A percentile compares a stretch with the other conserved stretches of the same genome.
Conservation (phyloP, 2,329 filamentous ascomycete genomes). For the Fusarium caatingaense region DNA sequence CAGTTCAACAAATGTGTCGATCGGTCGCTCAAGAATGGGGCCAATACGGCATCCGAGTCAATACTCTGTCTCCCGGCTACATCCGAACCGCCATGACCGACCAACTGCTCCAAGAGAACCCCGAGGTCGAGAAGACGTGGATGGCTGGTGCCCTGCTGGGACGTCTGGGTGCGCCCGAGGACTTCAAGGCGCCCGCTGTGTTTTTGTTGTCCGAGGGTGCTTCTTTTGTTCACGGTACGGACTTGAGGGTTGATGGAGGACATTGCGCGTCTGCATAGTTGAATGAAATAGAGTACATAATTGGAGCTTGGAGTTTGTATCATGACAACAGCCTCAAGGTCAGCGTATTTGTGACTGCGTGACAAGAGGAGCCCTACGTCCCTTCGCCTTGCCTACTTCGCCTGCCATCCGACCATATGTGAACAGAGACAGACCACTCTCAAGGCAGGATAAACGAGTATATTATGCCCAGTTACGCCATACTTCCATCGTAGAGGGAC, state of each 20-base stretch:
- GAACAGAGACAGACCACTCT: not conserved
- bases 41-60: slow-evolving; percentile 71
- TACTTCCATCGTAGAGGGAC: not conserved
- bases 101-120: slow-evolving; percentile 56
- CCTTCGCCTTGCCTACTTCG: not conserved
- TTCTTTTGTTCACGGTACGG: slow-evolving; percentile 68
- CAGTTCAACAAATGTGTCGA: slow-evolving; percentile 68
- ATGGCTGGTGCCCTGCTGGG: slow-evolving; percentile 66
- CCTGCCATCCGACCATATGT: not conserved
- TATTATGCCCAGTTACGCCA: not conserved
- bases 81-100: slow-evolving; percentile 63
- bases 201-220: slow-evolving; percentile 68
- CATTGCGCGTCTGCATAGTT: slow-evolving; percentile 56
- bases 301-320: not conserved
- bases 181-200: slow-evolving; percentile 67
- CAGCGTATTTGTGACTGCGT: not conserved
- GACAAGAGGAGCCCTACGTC: not conserved
- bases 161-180: slow-evolving; percentile 64
- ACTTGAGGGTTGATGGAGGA: slow-evolving; percentile 68
- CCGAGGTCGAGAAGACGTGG: slow-evolving; percentile 63
- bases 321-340: not conserved
- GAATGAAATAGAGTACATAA: not conserved
- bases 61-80: slow-evolving; percentile 72
- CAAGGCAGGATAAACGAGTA: not conserved
- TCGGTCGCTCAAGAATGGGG: slow-evolving; percentile 73